Percentiles rank a stretch among this genome's conserved stretches.
Conservation (phyloP, 305 asterid genomes). For the Solanum chacoense region DNA sequence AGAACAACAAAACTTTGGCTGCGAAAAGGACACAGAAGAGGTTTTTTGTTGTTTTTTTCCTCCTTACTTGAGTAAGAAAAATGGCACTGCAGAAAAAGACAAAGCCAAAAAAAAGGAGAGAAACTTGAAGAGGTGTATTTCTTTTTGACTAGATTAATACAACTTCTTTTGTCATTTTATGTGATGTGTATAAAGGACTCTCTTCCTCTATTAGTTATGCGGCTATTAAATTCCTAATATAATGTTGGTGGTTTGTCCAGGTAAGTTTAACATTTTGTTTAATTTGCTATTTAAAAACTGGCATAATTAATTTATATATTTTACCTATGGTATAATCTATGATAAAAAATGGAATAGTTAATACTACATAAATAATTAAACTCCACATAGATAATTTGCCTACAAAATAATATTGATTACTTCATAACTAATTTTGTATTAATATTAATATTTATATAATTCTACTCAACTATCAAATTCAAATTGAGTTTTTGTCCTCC, state of each 20-base stretch:
- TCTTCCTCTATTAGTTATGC: not conserved
- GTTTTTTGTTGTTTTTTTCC: not conserved
- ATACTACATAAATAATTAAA: no score
- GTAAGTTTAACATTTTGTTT: not conserved
- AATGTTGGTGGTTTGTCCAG: no score
- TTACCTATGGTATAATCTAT: not conserved
- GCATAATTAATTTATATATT: not conserved
- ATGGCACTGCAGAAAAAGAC: not conserved
- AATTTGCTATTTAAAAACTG: not conserved
- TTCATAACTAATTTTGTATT: not conserved
- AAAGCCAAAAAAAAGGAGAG: not conserved
- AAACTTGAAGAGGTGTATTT: not conserved
- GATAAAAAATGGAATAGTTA: not conserved
- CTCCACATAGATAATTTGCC: no score
- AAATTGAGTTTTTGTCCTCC: not conserved
- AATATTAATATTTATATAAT: not conserved
- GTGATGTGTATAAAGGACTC: not conserved
- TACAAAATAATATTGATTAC: no score
- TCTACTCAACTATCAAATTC: not conserved
- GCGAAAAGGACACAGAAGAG: not conserved
- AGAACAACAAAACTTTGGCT: not conserved
- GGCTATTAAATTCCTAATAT: no score
- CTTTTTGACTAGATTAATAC: not conserved
- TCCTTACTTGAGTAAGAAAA: not conserved
- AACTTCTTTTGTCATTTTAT: not conserved